Evolutionary conservation across 148 eudicot species (phyloP), one percentile per base, ranked within the genome.

Genomic region (Rhododendron mucronatum): DNA sequence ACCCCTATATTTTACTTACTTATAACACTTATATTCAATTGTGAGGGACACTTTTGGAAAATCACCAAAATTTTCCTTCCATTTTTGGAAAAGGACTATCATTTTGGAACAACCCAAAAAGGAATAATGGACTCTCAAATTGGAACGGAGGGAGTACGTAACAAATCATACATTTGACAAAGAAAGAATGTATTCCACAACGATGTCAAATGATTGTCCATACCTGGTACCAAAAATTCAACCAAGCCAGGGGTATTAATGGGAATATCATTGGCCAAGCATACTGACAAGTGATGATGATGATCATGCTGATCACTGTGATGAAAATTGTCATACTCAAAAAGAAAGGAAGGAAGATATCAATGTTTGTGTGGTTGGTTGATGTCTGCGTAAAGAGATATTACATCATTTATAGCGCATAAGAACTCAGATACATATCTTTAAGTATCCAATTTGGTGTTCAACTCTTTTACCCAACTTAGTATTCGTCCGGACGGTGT

Each of bases 401-500:
- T 6, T 45, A 50, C 15, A 87, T 16, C 1, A 23, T 78, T 59
- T 65, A 53, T 78, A 63, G 14, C 48, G 9, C 28, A 5, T 21
- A 47, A 12, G 37, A 37, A 37, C 39, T 37, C 39, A 3, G 39
- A 37, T 37, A 37, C 39, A 37, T 37, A 37, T 37, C 39, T 37
- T 37, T 37, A 37, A 37, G 39, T 37, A 37, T 37, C 39, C 39
- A 75, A 30, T 33, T 9, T 3, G 83, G 26, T 28, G 69, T 28
- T 50, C 5, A 78, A 85, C 87, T 74, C 30, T 67, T 81, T 93
- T 90, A 96, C 99, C 98, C 99, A 92, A 88, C 95, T 97, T 47
- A 97, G 89, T 79, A 97, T 93, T 90, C 99, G 93, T 88, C 99
- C 99, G 0, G 99, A 97, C 80, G 98, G 99, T 65, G 98, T 97